Conservation (phyloP, 345 rosid species). For the Brassica cretica region DNA sequence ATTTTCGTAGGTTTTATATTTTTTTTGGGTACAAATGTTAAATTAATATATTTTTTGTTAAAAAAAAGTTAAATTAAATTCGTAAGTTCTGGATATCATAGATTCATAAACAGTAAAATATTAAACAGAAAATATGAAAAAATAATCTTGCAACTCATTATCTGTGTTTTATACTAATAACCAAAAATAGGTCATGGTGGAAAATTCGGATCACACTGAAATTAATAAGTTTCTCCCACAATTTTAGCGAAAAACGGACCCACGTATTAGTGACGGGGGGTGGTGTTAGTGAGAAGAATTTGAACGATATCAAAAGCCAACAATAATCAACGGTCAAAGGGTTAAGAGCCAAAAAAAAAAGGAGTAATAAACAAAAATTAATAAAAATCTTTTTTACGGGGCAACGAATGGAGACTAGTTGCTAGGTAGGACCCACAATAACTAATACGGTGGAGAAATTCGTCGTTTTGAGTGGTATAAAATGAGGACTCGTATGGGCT, state of each 20-base stretch:
- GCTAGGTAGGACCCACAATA: slow-evolving; percentile 23
- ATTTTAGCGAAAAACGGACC: not conserved
- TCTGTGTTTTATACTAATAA: not conserved
- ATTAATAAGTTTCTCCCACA: not conserved
- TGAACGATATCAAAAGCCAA: slow-evolving; percentile 22
- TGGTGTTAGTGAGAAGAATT: not conserved
- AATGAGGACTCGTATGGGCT: slow-evolving; percentile 27
- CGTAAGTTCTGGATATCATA: not conserved
- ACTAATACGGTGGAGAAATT: slow-evolving; percentile 10
- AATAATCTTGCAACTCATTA: not conserved
- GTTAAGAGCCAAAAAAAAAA: slow-evolving; percentile 11
- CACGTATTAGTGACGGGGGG: not conserved
- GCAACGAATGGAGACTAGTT: slow-evolving; percentile 15
- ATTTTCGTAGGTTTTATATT: not conserved
- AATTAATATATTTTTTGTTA: too few relatives aligned
- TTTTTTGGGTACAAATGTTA: too few relatives aligned
- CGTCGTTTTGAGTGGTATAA: slow-evolving; percentile 38
- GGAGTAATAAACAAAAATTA: not conserved
- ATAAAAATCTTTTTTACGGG: not conserved
- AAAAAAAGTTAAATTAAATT: too few relatives aligned
- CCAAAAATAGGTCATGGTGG: not conserved
- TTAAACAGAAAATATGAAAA: not conserved
- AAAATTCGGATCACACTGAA: not conserved
- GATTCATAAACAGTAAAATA: not conserved
- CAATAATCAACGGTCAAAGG: slow-evolving; percentile 37